Conservation (phyloP, 1,284 basidiomycete genomes). For the Ceraceosorus guamensis region DNA sequence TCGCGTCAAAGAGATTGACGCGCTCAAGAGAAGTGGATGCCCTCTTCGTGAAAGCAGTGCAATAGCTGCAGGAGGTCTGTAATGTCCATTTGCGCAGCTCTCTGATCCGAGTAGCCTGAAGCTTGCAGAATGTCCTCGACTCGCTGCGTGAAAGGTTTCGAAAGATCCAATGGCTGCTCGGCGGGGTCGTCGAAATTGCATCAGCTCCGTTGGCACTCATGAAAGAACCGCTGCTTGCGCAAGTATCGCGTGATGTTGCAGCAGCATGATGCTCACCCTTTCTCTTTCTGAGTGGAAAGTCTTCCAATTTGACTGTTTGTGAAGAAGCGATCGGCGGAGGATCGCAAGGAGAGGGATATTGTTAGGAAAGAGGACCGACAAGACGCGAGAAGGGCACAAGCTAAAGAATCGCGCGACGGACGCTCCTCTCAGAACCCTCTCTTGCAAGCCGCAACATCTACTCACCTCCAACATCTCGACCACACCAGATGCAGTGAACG, state of each 20-base stretch:
- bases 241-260: too few species aligned
- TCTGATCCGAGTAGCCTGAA: slow-evolving; percentile 61
- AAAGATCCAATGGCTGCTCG: slow-evolving; percentile 12
- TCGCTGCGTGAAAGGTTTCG: slow-evolving; percentile 48
- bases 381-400: too few species aligned
- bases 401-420: too few species aligned
- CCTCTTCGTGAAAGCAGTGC: slow-evolving; percentile 71
- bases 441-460: slow-evolving; percentile 58
- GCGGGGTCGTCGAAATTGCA: too few species aligned
- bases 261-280: too few species aligned
- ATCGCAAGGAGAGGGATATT: too few species aligned
- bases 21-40: slow-evolving; percentile 67
- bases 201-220: too few species aligned
- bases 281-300: not conserved
- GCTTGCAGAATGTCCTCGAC: slow-evolving; percentile 70
- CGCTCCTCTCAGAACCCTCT: too few species aligned
- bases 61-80: slow-evolving; percentile 71
- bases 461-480: slow-evolving; percentile 90
- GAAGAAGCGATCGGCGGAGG: too few species aligned
- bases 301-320: not conserved
- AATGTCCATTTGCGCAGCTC: slow-evolving; percentile 76
- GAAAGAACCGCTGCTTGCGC: too few species aligned
- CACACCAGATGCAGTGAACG: slow-evolving; percentile 84
- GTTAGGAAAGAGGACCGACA: too few species aligned
- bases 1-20: too few species aligned